Evolutionary conservation across 2,329 filamentous ascomycete genomes (phyloP), one percentile per base, ranked within the genome.

Genomic region (Fusarium anguioides): DNA sequence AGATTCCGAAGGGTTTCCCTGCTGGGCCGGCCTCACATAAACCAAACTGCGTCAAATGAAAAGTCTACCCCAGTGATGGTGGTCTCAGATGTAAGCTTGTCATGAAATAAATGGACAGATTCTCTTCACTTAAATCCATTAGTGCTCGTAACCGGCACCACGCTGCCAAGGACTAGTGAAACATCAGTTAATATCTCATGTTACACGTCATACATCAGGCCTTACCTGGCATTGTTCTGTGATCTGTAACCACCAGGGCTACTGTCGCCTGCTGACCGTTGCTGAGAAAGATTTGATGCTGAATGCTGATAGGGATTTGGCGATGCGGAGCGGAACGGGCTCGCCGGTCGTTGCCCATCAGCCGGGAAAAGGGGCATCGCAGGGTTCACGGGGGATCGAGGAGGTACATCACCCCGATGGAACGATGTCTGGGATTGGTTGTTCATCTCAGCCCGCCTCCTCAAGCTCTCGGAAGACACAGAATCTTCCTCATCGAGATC

Each of bases 291-390:
- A 17, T 72, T 74, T 40, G 76, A 74, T 20, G 62, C 69, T 24
- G 75, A 74, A 26, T 72, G 66, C 37, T 71, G 72, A 53, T 77
- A 80, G 9, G 76, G 77, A 59, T 73, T 80, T 10, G 79, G 78
- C 18, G 79, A 76, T 12, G 66, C 70, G 29, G 73, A 66, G 63
- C 78, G 75, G 66, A 77, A 78, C 7, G 77, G 76, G 60, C 78
- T 80, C 57, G 76, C 72, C 7, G 76, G 72, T 36, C 76, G 75
- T 54, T 75, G 76, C 20, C 72, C 72, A 45, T 75, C 75, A 14
- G 79, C 76, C 1, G 80, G 80, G 75, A 81, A 81, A 4, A 81
- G 76, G 5, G 80, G 80, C 75, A 81, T 79, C 12, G 80, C 78
- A 6, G 79, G 79, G 66, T 81, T 81, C 48, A 80, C 71, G 12